Percentiles rank a stretch among this genome's conserved stretches.
phyloP scores from a whole-genome alignment of 768 basidiomycete species.

The Phylloporus sp. region DNA sequence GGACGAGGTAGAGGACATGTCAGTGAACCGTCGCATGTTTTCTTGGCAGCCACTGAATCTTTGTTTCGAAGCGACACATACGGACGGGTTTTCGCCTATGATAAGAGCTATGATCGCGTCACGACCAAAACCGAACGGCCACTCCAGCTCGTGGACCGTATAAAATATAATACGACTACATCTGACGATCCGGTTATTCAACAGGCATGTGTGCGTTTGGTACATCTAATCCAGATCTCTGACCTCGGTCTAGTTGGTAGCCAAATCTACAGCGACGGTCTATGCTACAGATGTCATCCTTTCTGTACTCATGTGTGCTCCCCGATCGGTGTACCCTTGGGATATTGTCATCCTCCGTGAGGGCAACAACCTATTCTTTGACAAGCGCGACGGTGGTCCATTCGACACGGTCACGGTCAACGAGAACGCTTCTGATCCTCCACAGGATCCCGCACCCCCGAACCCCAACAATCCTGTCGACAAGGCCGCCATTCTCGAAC shows the following conservation, averaged over 20 bases:
- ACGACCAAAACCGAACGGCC: conserved; percentile 91
- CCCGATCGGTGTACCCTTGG: conserved; percentile 96
- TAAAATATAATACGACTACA: conserved; percentile 96
- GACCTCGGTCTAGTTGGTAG: conserved; percentile 56
- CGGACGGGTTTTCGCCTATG: conserved; percentile 89
- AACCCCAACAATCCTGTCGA: conserved; percentile 77
- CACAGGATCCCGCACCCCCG: conserved; percentile 73
- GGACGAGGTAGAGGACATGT: conserved; percentile 90
- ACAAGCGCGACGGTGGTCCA: conserved; percentile 96
- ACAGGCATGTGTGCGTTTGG: conserved; percentile 48
- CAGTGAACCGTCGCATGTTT: conserved; percentile 26
- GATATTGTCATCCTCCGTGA: conserved; percentile 95
- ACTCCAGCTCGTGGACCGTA: conserved; percentile 87
- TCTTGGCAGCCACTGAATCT: conserved; percentile 4
- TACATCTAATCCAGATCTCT: conserved; percentile 1
- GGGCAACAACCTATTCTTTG: conserved; percentile 90
- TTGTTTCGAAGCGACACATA: conserved; percentile 61
- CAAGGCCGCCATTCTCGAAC: conserved; percentile 58
- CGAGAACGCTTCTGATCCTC: conserved; percentile 96
- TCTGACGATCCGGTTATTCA: conserved; percentile 97
- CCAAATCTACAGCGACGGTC: conserved; percentile 76
- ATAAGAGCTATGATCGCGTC: conserved; percentile 92
- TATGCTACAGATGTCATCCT: conserved; percentile 96
- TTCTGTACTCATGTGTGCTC: conserved; percentile 92
- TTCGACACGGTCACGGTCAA: conserved; percentile 98